Conservation (phyloP, 2,329 filamentous ascomycete species). For the Phialophora chinensis region DNA sequence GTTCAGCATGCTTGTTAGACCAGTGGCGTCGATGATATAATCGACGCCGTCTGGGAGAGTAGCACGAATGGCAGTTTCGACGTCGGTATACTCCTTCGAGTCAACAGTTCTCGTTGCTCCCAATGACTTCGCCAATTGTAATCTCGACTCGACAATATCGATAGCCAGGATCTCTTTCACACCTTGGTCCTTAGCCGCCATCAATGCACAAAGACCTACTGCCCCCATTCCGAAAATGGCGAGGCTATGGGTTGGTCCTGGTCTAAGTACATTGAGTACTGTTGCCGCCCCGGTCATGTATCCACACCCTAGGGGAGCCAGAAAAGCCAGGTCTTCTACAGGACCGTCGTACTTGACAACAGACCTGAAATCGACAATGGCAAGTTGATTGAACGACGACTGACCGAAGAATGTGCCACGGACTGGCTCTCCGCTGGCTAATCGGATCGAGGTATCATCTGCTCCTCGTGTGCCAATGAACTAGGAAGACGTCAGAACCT, state of each 20-base stretch:
- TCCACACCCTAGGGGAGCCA: conserved; percentile 43
- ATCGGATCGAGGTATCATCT: neutral
- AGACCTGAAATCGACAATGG: conserved; percentile 27
- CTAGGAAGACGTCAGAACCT: neutral
- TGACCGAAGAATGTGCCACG: conserved; percentile 21
- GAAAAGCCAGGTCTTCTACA: conserved; percentile 31
- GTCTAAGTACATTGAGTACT: conserved; percentile 33
- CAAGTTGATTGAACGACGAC: conserved; percentile 27
- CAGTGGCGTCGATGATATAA: conserved; percentile 30
- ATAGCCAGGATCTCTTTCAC: conserved; percentile 49
- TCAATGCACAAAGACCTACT: conserved; percentile 44
- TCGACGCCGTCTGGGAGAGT: conserved; percentile 26
- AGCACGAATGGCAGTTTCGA: neutral
- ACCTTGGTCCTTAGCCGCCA: conserved; percentile 40
- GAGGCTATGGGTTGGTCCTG: conserved; percentile 29
- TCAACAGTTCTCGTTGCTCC: conserved; percentile 26
- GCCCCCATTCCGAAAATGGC: conserved; percentile 43
- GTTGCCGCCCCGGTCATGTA: conserved; percentile 42
- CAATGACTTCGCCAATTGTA: conserved; percentile 47
- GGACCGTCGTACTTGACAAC: conserved; percentile 28
- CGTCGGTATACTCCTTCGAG: conserved; percentile 39
- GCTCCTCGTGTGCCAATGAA: conserved; percentile 10
- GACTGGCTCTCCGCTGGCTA: conserved; percentile 6
- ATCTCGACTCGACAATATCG: conserved; percentile 50
- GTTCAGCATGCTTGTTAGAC: conserved; percentile 3